Evolutionary conservation across 768 basidiomycete species (phyloP).

Genomic region (Naganishia vaughanmartiniae): DNA sequence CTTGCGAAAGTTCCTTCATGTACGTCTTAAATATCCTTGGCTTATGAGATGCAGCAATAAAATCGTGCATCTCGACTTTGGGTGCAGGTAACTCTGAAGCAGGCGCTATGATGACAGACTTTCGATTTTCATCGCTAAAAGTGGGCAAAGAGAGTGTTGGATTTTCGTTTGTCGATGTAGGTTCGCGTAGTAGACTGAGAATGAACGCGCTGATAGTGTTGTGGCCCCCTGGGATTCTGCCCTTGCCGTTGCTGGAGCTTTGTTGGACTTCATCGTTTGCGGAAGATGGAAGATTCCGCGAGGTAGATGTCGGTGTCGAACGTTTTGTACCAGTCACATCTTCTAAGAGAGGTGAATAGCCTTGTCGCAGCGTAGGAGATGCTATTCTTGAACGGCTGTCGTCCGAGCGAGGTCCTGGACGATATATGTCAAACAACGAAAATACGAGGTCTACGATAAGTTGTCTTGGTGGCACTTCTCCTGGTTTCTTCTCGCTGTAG

Average conservation of each 20-base stretch:
- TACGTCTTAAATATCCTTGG: slow-evolving; percentile 73
- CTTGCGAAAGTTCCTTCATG: slow-evolving; percentile 77
- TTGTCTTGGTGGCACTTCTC: slow-evolving; percentile 83
- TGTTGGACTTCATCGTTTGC: neutral
- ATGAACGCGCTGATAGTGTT: slow-evolving; percentile 14
- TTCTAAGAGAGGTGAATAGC: neutral
- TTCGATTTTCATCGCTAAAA: neutral
- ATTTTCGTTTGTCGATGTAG: neutral
- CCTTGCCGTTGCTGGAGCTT: no score
- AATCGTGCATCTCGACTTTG: slow-evolving; percentile 48
- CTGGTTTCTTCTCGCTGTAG: slow-evolving; percentile 97
- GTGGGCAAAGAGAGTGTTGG: no score
- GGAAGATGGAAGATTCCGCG: neutral
- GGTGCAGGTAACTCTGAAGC: slow-evolving; percentile 29
- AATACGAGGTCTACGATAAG: slow-evolving; percentile 83
- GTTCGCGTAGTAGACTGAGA: slow-evolving; percentile 10
- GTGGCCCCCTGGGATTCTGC: neutral
- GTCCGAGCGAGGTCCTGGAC: neutral
- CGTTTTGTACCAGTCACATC: neutral
- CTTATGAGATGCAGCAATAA: slow-evolving; percentile 50
- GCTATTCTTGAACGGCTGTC: neutral
- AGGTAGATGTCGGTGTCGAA: neutral
- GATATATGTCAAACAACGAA: slow-evolving; percentile 84
- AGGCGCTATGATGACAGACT: slow-evolving; percentile 25
- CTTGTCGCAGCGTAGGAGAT: neutral